These are phyloP conservation scores for Boletus rex-veris DNA, from an alignment of 768 basidiomycete species.

Conservation along the genomic window DNA sequence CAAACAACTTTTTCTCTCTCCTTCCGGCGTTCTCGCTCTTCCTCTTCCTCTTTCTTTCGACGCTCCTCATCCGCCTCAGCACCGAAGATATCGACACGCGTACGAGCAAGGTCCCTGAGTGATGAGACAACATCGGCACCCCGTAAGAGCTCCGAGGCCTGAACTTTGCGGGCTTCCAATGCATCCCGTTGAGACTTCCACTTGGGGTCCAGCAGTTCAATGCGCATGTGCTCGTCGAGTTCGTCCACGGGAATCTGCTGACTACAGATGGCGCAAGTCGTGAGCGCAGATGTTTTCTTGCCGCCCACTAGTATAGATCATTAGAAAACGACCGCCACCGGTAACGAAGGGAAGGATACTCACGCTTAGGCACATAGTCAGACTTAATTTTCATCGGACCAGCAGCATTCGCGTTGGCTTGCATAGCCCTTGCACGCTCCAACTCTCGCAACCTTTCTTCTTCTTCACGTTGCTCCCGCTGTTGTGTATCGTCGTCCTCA, in stretches of 20 bases:
- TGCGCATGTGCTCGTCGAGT: slow-evolving; percentile 96
- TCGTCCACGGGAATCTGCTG: slow-evolving; percentile 96
- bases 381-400: slow-evolving; percentile 93
- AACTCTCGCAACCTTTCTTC: slow-evolving; percentile 68
- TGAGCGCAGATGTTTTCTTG: slow-evolving; percentile 61
- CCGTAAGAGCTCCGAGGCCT: slow-evolving; percentile 81
- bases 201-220: slow-evolving; percentile 93
- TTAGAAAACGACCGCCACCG: slow-evolving; percentile 6
- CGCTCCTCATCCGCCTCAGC: slow-evolving; percentile 90
- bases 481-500: slow-evolving; percentile 65
- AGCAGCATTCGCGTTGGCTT: slow-evolving; percentile 71
- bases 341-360: slow-evolving; percentile 31
- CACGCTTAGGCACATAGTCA: slow-evolving; percentile 92
- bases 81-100: slow-evolving; percentile 98
- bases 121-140: slow-evolving; percentile 94
- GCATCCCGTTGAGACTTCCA: slow-evolving; percentile 96
- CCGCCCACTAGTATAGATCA: slow-evolving; percentile 51
- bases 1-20: slow-evolving; percentile 96
- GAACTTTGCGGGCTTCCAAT: slow-evolving; percentile 85
- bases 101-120: slow-evolving; percentile 86
- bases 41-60: slow-evolving; percentile 82
- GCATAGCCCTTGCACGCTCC: slow-evolving; percentile 75
- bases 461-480: slow-evolving; percentile 59
- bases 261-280: slow-evolving; percentile 91
- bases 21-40: slow-evolving; percentile 73